Conservation (phyloP, 495 filamentous ascomycete species). For the Cryomyces antarcticus region DNA sequence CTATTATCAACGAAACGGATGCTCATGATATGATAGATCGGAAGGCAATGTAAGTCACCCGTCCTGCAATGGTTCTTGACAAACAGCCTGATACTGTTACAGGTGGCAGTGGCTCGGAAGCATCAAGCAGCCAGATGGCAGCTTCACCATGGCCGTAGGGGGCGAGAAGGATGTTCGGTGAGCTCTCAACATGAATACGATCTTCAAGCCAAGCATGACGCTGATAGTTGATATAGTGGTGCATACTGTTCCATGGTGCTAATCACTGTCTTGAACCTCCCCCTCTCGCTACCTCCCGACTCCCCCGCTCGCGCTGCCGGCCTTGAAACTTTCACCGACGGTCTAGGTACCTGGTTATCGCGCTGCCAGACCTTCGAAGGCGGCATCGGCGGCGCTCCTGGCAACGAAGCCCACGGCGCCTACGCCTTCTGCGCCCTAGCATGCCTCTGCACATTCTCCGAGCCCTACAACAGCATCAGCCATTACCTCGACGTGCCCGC, state of each 20-base stretch:
- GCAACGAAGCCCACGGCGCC: constrained; percentile 80
- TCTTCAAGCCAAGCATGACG: neutral
- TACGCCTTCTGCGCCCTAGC: constrained; percentile 92
- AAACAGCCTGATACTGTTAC: too few species aligned
- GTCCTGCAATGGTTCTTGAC: too few species aligned
- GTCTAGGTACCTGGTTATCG: constrained; percentile 58
- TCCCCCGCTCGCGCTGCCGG: constrained; percentile 27
- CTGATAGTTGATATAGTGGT: constrained; percentile 31
- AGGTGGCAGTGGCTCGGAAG: constrained; percentile 62
- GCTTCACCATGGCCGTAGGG: constrained; percentile 57
- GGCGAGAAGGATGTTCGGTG: constrained; percentile 88
- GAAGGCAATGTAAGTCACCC: constrained; percentile 44
- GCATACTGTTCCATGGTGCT: constrained; percentile 77
- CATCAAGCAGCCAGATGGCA: constrained; percentile 68
- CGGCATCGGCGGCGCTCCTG: constrained; percentile 65
- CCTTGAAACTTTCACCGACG: constrained; percentile 35
- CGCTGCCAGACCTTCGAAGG: constrained; percentile 89
- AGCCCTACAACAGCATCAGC: constrained; percentile 48
- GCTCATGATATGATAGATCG: constrained; percentile 61
- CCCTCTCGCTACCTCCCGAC: constrained; percentile 52
- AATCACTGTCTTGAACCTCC: constrained; percentile 63
- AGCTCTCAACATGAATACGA: constrained; percentile 5
- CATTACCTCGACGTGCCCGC: constrained; percentile 56
- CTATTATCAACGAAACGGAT: constrained; percentile 52
- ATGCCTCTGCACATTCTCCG: constrained; percentile 61